Percentiles rank a stretch among this genome's conserved stretches.
Evolutionary conservation across 345 rosid species (phyloP).

Genomic region (Noccaea caerulescens): DNA sequence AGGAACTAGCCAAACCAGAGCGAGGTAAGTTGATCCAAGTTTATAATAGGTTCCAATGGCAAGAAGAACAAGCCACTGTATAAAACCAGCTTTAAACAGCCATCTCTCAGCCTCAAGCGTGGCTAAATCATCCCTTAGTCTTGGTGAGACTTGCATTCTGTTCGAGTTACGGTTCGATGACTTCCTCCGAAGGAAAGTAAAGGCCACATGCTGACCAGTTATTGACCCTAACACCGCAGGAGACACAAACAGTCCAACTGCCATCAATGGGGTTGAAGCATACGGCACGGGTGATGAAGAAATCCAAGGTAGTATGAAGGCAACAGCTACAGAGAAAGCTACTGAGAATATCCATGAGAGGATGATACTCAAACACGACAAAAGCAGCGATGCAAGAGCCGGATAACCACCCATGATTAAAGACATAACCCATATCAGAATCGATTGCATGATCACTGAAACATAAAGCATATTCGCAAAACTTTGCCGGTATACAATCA

Average conservation of each 20-base stretch:
- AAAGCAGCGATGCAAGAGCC: constrained; percentile 61
- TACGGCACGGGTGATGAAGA: constrained; percentile 81
- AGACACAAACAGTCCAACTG: constrained; percentile 79
- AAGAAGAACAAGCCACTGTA: constrained; percentile 86
- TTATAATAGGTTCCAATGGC: constrained; percentile 69
- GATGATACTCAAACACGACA: constrained; percentile 71
- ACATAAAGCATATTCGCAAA: constrained; percentile 75
- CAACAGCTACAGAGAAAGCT: constrained; percentile 67
- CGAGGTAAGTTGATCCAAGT: constrained; percentile 80
- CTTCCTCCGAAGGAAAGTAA: constrained; percentile 56
- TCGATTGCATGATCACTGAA: constrained; percentile 83
- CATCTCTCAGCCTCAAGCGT: constrained; percentile 94
- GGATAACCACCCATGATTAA: constrained; percentile 89
- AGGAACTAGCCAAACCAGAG: constrained; percentile 83
- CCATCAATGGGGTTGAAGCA: constrained; percentile 81
- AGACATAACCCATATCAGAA: constrained; percentile 80
- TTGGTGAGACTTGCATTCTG: constrained; percentile 55
- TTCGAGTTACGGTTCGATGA: constrained; percentile 55
- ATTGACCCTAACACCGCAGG: constrained; percentile 91
- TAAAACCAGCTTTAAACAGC: constrained; percentile 84
- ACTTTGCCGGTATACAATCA: constrained; percentile 68
- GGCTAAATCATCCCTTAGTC: constrained; percentile 54
- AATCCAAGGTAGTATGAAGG: constrained; percentile 72
- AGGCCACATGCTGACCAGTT: constrained; percentile 86
- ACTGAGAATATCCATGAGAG: constrained; percentile 75